phyloP scores from a whole-genome alignment of 169 alveolate species.

The Plasmodium malariae region DNA sequence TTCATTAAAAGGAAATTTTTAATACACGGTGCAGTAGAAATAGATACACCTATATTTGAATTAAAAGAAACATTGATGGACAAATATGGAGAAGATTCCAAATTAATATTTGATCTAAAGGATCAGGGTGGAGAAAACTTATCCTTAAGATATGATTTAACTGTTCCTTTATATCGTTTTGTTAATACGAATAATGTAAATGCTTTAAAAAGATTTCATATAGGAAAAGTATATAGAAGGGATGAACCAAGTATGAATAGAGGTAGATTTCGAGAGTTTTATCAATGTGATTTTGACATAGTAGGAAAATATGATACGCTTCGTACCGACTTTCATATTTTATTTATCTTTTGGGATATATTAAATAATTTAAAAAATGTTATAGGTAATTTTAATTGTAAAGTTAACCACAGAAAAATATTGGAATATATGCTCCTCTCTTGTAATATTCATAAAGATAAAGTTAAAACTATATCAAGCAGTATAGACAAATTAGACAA shows the following conservation, averaged over 20 bases:
- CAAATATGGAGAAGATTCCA: conserved; percentile 97
- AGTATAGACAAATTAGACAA: conserved; percentile 97
- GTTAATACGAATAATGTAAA: conserved; percentile 91
- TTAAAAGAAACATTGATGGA: conserved; percentile 95
- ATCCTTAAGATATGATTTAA: conserved; percentile 96
- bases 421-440: conserved; percentile 93
- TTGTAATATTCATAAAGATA: conserved; percentile 91
- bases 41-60: conserved; percentile 99
- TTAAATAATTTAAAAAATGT: conserved; percentile 84
- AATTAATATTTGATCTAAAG: conserved; percentile 95
- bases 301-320: conserved; percentile 93
- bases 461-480: conserved; percentile 93
- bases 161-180: conserved; percentile 98
- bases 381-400: conserved; percentile 91
- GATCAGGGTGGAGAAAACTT: conserved; percentile 98
- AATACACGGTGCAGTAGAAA: conserved; percentile 97
- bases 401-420: conserved; percentile 93
- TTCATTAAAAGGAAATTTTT: conserved; percentile 90
- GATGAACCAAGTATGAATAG: conserved; percentile 97
- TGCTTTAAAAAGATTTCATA: conserved; percentile 94
- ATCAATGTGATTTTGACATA: conserved; percentile 98
- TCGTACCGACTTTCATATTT: conserved; percentile 96
- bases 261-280: conserved; percentile 98
- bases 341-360: conserved; percentile 92
- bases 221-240: conserved; percentile 97